Conservation (phyloP, 495 filamentous ascomycete species). For the Aspergillus campestris region DNA sequence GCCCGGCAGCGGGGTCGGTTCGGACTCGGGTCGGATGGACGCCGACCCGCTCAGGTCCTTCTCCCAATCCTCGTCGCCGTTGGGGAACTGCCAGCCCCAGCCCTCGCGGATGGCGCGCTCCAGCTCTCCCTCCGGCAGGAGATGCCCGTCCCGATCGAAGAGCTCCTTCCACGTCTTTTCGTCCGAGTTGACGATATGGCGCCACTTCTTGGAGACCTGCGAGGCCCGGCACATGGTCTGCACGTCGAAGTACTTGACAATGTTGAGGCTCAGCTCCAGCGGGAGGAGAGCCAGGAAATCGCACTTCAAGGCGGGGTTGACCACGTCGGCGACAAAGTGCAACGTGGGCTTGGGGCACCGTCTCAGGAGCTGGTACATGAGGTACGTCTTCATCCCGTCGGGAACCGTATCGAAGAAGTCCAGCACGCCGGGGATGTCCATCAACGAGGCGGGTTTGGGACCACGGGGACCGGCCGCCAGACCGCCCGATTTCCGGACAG, state of each 20-base stretch:
- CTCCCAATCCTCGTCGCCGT: constrained; percentile 65
- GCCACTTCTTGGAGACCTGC: constrained; percentile 92
- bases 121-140: constrained; percentile 72
- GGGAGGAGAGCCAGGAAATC: constrained; percentile 83
- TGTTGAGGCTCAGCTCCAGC: constrained; percentile 75
- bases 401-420: constrained; percentile 89
- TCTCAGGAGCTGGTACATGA: constrained; percentile 91
- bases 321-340: constrained; percentile 81
- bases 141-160: constrained; percentile 75
- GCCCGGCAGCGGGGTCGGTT: constrained; percentile 21
- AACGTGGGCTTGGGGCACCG: constrained; percentile 85
- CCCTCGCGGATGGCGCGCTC: constrained; percentile 80
- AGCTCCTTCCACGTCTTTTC: constrained; percentile 95
- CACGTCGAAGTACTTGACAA: constrained; percentile 78
- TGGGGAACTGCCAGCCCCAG: constrained; percentile 98
- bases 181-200: constrained; percentile 78
- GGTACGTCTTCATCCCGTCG: constrained; percentile 76
- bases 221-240: constrained; percentile 85
- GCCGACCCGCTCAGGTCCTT: constrained; percentile 58
- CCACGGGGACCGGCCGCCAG: constrained; percentile 6
- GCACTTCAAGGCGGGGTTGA: constrained; percentile 94
- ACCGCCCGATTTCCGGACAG: constrained; percentile 3
- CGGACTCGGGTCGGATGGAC: constrained; percentile 39
- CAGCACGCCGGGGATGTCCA: constrained; percentile 76
- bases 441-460: constrained; percentile 37